Conservation (phyloP, 1,284 basidiomycete species). For the Cutaneotrichosporon curvatum region DNA sequence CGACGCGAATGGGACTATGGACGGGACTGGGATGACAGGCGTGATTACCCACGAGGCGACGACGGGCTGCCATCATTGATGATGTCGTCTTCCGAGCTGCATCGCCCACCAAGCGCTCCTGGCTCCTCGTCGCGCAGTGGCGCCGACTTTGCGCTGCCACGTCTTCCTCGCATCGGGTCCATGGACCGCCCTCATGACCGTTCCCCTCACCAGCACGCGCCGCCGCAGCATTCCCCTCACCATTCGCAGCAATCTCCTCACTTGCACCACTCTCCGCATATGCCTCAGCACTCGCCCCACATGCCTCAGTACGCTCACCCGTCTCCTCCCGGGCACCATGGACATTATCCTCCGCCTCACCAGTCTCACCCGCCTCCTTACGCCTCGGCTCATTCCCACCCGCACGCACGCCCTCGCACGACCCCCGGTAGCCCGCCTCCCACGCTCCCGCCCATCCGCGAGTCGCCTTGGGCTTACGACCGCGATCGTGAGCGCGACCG, state of each 20-base stretch:
- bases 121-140: too few relatives aligned
- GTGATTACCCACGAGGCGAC: constrained; percentile 12
- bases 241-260: not conserved
- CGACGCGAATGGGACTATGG: constrained; percentile 8
- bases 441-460: constrained; percentile 13
- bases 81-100: not conserved
- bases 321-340: not conserved
- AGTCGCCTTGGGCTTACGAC: constrained; percentile 10
- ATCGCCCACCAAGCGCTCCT: too few relatives aligned
- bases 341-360: not conserved
- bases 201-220: constrained; percentile 1
- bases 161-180: constrained; percentile 13
- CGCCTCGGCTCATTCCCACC: not conserved
- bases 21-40: constrained; percentile 5
- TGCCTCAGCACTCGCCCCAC: not conserved
- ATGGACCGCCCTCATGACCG: not conserved
- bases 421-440: constrained; percentile 8
- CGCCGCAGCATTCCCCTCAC: not conserved
- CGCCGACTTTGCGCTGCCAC: constrained; percentile 3
- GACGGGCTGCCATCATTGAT: constrained; percentile 14
- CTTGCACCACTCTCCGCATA: not conserved
- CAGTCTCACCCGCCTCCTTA: not conserved
- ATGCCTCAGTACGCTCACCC: not conserved
- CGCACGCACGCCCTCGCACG: constrained; percentile 1
- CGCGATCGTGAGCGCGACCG: too few relatives aligned